Percentiles rank a stretch among this genome's conserved stretches.
Conservation (phyloP, 495 filamentous ascomycete genomes). For the Articulospora tetracladia region DNA sequence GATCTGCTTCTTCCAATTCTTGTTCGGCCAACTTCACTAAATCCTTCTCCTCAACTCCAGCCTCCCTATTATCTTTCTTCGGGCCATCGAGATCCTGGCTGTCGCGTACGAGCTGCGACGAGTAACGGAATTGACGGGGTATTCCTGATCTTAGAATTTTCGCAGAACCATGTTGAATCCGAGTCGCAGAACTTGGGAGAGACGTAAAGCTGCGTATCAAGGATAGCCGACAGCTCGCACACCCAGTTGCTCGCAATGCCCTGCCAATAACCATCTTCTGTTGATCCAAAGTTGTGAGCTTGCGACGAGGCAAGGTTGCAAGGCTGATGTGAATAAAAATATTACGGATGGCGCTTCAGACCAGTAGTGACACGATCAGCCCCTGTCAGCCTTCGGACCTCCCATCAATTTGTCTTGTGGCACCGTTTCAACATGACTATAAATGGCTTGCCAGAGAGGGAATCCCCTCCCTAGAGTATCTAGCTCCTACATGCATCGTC, state of each 20-base stretch:
- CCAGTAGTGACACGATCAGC: not conserved
- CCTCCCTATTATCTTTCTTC: not conserved
- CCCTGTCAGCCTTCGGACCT: not conserved
- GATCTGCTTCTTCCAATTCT: constrained; percentile 5
- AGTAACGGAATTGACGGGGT: not conserved
- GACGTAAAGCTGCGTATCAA: constrained; percentile 20
- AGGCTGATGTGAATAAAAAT: not conserved
- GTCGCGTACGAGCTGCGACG: constrained; percentile 2
- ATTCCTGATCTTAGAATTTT: not conserved
- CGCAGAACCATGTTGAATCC: not conserved
- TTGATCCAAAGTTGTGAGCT: not conserved
- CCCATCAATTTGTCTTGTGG: too few relatives aligned
- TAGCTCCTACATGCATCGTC: not conserved
- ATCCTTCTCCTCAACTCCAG: not conserved
- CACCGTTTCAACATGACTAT: too few relatives aligned
- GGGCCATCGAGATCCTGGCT: constrained; percentile 1
- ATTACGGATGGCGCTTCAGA: constrained; percentile 6
- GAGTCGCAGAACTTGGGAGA: constrained; percentile 8
- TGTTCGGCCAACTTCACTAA: not conserved
- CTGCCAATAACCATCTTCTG: constrained; percentile 20
- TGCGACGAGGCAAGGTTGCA: not conserved
- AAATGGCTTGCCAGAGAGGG: too few relatives aligned
- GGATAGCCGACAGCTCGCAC: constrained; percentile 20
- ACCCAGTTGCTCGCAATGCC: constrained; percentile 16
- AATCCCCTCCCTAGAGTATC: too few relatives aligned